Percentiles rank a stretch among this genome's conserved stretches.
Evolutionary conservation across 495 filamentous ascomycete genomes (phyloP).

Genomic region (Hypoxylon fragiforme): DNA sequence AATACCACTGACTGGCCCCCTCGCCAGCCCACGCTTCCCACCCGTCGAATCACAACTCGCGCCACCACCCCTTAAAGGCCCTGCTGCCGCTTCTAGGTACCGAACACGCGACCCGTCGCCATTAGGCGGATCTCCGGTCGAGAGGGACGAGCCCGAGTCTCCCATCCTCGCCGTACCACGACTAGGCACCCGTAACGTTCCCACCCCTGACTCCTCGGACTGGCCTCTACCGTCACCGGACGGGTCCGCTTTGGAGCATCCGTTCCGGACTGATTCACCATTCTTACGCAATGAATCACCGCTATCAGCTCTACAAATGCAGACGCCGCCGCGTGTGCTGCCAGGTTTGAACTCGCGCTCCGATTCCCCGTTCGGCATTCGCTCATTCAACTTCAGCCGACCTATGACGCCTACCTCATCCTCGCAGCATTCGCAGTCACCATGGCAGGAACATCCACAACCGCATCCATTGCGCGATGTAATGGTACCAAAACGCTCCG

Average conservation of each 20-base stretch:
- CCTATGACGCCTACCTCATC: conserved; percentile 26
- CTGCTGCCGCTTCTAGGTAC: not conserved
- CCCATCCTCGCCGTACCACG: not conserved
- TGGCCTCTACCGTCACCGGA: conserved; percentile 37
- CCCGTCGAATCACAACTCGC: conserved; percentile 22
- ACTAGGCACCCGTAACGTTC: conserved; percentile 24
- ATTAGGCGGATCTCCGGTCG: not conserved
- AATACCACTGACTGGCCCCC: conserved; percentile 32
- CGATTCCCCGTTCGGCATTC: conserved; percentile 29
- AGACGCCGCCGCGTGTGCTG: conserved; percentile 21
- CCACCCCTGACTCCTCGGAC: conserved; percentile 28
- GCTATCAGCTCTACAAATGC: not conserved
- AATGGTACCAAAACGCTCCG: conserved; percentile 20
- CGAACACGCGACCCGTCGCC: not conserved
- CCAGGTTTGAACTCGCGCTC: conserved; percentile 12
- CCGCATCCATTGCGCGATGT: not conserved
- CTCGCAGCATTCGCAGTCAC: not conserved
- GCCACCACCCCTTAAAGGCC: conserved; percentile 16
- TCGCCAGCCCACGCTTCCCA: conserved; percentile 32
- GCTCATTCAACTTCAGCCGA: conserved; percentile 35
- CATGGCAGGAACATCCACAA: not conserved
- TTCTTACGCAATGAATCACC: conserved; percentile 8
- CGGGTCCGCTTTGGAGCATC: too few species aligned
- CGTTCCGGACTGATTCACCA: conserved; percentile 16
- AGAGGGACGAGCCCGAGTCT: not conserved